Percentiles rank a stretch among this genome's conserved stretches.
phyloP scores from a whole-genome alignment of 306 rosid genomes.

The Calophaca sinica region DNA sequence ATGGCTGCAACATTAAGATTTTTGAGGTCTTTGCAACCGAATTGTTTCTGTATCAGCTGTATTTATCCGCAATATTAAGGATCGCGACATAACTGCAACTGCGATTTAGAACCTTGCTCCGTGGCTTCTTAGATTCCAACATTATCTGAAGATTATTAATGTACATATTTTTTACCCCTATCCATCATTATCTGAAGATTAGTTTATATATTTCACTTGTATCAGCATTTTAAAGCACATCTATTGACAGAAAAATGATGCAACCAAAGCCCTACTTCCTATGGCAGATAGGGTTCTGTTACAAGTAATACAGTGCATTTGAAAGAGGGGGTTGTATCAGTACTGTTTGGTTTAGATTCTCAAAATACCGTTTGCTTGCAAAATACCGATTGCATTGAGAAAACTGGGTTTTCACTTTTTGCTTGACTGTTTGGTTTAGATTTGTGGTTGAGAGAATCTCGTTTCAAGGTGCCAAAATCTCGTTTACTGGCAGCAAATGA shows the following conservation, averaged over 20 bases:
- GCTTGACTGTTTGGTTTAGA: too few relatives aligned
- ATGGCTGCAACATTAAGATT: too few relatives aligned
- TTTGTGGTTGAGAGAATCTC: too few relatives aligned
- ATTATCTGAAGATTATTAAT: neutral
- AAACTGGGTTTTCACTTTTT: too few relatives aligned
- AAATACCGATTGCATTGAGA: too few relatives aligned
- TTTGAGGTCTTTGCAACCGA: neutral
- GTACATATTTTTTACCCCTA: neutral
- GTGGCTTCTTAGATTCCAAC: constrained; percentile 8
- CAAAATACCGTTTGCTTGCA: too few relatives aligned
- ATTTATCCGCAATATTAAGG: neutral
- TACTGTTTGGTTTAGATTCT: too few relatives aligned
- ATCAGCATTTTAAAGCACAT: neutral
- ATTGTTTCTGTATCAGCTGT: neutral
- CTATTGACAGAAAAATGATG: constrained; percentile 14
- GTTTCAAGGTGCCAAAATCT: too few relatives aligned
- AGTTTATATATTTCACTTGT: neutral
- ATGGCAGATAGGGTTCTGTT: neutral
- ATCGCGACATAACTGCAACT: neutral
- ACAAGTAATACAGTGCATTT: too few relatives aligned
- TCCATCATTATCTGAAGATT: constrained; percentile 24
- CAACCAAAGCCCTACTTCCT: neutral
- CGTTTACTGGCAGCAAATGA: too few relatives aligned
- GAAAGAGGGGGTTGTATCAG: too few relatives aligned
- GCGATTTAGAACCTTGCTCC: too few relatives aligned